A percentile compares a stretch with the other conserved stretches of the same genome.
These are phyloP conservation scores for Cladosporium colombiae DNA, from an alignment of 2,329 filamentous ascomycete genomes.

Conservation along the genomic window DNA sequence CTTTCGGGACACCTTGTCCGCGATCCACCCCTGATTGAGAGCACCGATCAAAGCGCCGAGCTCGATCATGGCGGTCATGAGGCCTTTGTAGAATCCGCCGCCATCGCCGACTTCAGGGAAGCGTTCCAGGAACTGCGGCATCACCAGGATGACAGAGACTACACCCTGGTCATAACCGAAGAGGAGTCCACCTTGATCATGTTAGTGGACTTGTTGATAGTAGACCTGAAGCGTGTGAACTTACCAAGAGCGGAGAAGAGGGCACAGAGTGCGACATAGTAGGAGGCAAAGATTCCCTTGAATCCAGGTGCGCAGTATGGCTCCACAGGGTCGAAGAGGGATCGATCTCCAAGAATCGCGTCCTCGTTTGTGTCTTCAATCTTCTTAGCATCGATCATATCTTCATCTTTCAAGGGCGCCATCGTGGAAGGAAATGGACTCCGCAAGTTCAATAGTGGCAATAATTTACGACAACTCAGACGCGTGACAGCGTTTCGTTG, in stretches of 20 bases:
- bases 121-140: slow-evolving; percentile 46
- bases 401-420: slow-evolving; percentile 11
- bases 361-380: slow-evolving; percentile 16
- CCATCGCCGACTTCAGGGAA: slow-evolving; percentile 39
- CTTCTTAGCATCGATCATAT: slow-evolving; percentile 18
- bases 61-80: slow-evolving; percentile 49
- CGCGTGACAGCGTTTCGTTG: background rate
- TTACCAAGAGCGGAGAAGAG: slow-evolving; percentile 15
- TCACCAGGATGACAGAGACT: slow-evolving; percentile 45
- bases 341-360: background rate
- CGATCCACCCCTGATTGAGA: slow-evolving; percentile 38
- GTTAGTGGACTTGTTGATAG: background rate
- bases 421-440: background rate
- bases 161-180: slow-evolving; percentile 40
- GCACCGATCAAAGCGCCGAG: slow-evolving; percentile 43
- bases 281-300: slow-evolving; percentile 43
- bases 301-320: slow-evolving; percentile 37
- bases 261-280: slow-evolving; percentile 34
- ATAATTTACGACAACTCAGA: background rate
- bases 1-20: slow-evolving; percentile 48
- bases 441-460: background rate
- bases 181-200: slow-evolving; percentile 11
- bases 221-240: background rate
- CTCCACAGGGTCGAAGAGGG: slow-evolving; percentile 9
- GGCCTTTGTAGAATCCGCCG: slow-evolving; percentile 40